Base-by-base conservation (phyloP, 805 yeast genomes). In the Cyberlindnera petersonii region DNA sequence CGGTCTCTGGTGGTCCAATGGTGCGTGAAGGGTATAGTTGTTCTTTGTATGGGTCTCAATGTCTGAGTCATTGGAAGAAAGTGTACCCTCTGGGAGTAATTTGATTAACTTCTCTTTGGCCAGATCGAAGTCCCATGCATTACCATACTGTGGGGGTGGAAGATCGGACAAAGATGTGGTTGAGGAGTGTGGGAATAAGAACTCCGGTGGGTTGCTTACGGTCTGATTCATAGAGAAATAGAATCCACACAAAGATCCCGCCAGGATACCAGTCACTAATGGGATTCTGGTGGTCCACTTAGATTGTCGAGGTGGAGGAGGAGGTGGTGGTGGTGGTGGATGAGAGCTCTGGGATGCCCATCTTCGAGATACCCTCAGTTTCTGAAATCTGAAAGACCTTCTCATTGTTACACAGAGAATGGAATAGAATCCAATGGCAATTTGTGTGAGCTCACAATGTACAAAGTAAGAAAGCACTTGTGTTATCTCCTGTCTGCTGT, bases 21-120 rank as follows among this genome's bases (percentile, higher is more conserved):
- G 74, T 17, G 66, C 65, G 48, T 74, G 79, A 4, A 78, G 65
- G 18, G 68, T 60, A 46, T 68, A 75, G 43, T 67, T 71, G 26
- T 75, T 62, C 48, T 74, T 77, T 0, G 76, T 59, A 43, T 72
- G 77, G 3, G 67, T 57, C 26, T 60, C 53, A 23, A 72, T 54
- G 24, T 69, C 72, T n/a, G 52, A 55, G 19, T 46, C 49, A 18
- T 33, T 8, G 6, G 24, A 20, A 1, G 57, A 49, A n/a, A 52
- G 56, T 1, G 53, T 42, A 16, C 65, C 64, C 20, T 53, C 50
- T 4, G 70, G 69, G 4, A 75, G 52, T 3, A 42, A 34, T 37
- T 57, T 60, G 36, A 72, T 49, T 16, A 49, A 22, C 26, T 39
- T 38, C 31, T 54, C 55, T 19, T 40, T 35, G 2, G 59, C 58